Percentiles rank a stretch among this genome's conserved stretches.
These are phyloP conservation scores for Cladosporium phlei DNA, from an alignment of 2,329 filamentous ascomycete species.

Conservation along the genomic window DNA sequence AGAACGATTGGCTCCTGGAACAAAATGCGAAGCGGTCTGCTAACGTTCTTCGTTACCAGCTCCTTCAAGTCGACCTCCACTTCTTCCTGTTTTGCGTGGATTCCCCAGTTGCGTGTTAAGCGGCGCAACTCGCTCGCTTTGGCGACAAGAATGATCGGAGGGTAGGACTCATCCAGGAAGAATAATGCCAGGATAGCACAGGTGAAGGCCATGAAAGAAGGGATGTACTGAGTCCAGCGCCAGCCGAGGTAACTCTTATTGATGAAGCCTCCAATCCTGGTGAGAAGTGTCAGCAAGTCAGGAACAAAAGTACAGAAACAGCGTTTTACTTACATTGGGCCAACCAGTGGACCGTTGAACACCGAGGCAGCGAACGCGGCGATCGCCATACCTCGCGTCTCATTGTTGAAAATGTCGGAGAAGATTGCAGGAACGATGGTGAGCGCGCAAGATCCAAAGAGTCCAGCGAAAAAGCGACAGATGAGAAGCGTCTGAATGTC, in stretches of 20 bases:
- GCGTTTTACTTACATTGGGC: no score
- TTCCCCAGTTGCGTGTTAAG: slow-evolving; percentile 56
- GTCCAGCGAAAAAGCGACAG: slow-evolving; percentile 35
- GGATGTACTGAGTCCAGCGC: slow-evolving; percentile 49
- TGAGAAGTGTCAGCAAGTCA: no score
- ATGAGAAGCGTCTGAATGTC: slow-evolving; percentile 37
- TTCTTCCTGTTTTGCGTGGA: slow-evolving; percentile 49
- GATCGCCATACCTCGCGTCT: slow-evolving; percentile 29
- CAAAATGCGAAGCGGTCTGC: slow-evolving; percentile 43
- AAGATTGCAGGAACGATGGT: slow-evolving; percentile 48
- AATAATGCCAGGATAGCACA: slow-evolving; percentile 46
- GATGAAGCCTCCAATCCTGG: slow-evolving; percentile 32
- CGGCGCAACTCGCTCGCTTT: slow-evolving; percentile 53
- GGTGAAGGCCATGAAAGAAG: slow-evolving; percentile 52
- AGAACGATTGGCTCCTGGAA: slow-evolving; percentile 48
- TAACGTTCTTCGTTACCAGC: slow-evolving; percentile 34
- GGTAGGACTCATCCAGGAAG: slow-evolving; percentile 55
- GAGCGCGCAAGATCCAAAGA: slow-evolving; percentile 38
- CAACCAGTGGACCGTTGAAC: slow-evolving; percentile 31
- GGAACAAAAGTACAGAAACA: no score
- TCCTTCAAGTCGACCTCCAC: slow-evolving; percentile 36
- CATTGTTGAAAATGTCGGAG: slow-evolving; percentile 33
- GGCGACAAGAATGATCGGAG: slow-evolving; percentile 52
- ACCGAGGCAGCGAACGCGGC: slow-evolving; percentile 35
- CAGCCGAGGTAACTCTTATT: slow-evolving; percentile 38